phyloP scores from a whole-genome alignment of 1,284 basidiomycete species.

The Prillingera fragicola region DNA sequence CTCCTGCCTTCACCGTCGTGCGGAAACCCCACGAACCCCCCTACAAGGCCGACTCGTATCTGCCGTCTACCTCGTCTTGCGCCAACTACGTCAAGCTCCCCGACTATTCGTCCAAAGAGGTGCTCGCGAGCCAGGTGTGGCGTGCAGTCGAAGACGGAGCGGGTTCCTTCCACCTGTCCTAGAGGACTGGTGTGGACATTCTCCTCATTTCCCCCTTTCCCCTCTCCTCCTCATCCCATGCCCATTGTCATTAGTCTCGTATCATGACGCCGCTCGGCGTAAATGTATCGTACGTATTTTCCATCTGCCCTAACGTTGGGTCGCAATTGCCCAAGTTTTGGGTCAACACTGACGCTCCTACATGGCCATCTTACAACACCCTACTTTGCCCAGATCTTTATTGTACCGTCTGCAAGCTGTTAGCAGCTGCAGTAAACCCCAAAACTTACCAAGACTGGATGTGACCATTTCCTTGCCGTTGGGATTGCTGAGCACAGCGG shows the following conservation, averaged over 20 bases:
- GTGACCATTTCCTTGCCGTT: conserved; percentile 77
- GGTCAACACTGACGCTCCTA: too few relatives aligned
- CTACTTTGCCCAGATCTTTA: conserved; percentile 34
- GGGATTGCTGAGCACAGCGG: conserved; percentile 41
- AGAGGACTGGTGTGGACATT: conserved; percentile 33
- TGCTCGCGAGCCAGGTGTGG: conserved; percentile 71
- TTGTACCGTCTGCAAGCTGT: conserved; percentile 32
- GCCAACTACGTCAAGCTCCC: conserved; percentile 77
- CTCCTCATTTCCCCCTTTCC: not conserved
- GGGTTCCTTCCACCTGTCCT: conserved; percentile 92
- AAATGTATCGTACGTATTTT: too few relatives aligned
- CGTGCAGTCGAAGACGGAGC: conserved; percentile 84
- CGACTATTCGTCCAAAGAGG: conserved; percentile 77
- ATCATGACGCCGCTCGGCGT: too few relatives aligned
- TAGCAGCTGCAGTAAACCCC: not conserved
- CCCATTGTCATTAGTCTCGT: not conserved
- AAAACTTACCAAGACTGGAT: conserved; percentile 61
- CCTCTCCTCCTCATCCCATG: too few relatives aligned
- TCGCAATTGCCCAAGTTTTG: too few relatives aligned
- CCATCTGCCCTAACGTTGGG: too few relatives aligned
- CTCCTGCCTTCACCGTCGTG: conserved; percentile 91
- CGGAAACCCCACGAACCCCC: conserved; percentile 92
- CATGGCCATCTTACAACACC: too few relatives aligned
- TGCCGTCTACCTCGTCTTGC: conserved; percentile 60
- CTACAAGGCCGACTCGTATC: conserved; percentile 83